Evolutionary conservation across 2,329 filamentous ascomycete genomes (phyloP), one percentile per base, ranked within the genome.

Genomic region (Nothomitra cinnamomea): DNA sequence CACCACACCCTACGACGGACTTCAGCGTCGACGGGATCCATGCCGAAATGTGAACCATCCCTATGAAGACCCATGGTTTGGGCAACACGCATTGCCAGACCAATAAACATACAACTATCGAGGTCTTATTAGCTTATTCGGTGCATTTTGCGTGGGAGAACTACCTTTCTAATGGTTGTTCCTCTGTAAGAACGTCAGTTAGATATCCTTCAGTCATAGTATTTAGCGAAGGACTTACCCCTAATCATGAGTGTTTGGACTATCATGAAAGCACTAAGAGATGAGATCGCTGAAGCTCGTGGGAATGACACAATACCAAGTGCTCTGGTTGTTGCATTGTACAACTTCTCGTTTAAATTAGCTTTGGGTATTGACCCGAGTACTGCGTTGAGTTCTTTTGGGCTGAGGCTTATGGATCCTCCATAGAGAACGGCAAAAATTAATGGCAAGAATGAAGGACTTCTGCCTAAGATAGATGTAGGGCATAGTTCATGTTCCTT

Each of bases 21-120:
- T 57, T 73, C 70, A 2, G 70, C 70, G 57, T 72, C 69, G 38
- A 65, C 66, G 2, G 68, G 61, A 8, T 65, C 62, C 48, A 74
- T 68, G 5, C 68, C 67, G 56, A 73, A 73, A 21, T 72, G 67
- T 0, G 69, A 69, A 2, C 70, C 70, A 53, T 75, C 72, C n/a
- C 70, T 66, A 59, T 73, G 70, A 3, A 73, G 60, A 12, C 70
- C 70, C 65, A 73, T 70, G 6, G 68, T 70, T 57, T 73, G 70
- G 1, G 70, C 70, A 5, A 72, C 70, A 53, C 70, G 62, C 57
- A 72, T 66, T 3, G 67, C 68, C 10, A 73, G 62, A 24, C 69
- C 70, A 53, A 73, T 67, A 49, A 73, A 73, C 5, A 72, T 61
- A 60, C 70, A 73, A 57, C 67, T 47, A n/a, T 47, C 24, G 6